Percentiles rank a stretch among this genome's conserved stretches.
phyloP scores from a whole-genome alignment of 2,329 filamentous ascomycete genomes.

The Periconia macrospinosa region DNA sequence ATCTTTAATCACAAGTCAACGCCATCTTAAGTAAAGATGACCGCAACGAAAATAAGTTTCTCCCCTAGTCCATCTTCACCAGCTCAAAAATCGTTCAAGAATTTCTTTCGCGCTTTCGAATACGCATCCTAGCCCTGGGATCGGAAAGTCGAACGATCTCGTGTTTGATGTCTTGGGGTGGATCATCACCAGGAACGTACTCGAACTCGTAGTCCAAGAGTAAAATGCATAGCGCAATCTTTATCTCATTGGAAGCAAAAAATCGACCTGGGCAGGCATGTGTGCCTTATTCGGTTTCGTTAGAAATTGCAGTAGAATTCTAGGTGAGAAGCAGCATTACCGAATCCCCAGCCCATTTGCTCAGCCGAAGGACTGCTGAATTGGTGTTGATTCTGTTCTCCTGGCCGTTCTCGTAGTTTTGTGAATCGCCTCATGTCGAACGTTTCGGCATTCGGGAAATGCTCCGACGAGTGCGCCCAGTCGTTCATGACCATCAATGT shows the following conservation, averaged over 20 bases:
- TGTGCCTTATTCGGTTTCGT: constrained; percentile 8
- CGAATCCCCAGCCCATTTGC: background rate
- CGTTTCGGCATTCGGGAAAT: background rate
- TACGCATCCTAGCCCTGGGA: background rate
- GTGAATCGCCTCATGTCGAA: background rate
- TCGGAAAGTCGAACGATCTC: background rate
- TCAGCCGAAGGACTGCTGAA: background rate
- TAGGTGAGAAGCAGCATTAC: background rate
- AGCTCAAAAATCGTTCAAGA: background rate
- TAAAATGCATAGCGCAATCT: constrained; percentile 9
- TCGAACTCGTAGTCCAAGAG: background rate
- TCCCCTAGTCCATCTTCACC: too few species aligned
- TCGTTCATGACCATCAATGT: background rate
- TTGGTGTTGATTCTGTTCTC: background rate
- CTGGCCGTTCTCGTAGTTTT: background rate
- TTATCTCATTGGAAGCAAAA: constrained; percentile 23
- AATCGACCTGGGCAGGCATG: constrained; percentile 23
- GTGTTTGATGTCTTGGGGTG: background rate
- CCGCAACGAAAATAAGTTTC: too few species aligned
- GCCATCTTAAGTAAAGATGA: too few species aligned
- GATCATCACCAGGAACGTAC: background rate
- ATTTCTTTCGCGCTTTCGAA: background rate
- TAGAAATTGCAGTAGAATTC: background rate
- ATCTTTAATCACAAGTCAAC: too few species aligned
- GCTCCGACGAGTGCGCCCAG: background rate